Evolutionary conservation across 2,329 filamentous ascomycete species (phyloP), one percentile per base, ranked within the genome.

Genomic region (Kalmusia sp.): DNA sequence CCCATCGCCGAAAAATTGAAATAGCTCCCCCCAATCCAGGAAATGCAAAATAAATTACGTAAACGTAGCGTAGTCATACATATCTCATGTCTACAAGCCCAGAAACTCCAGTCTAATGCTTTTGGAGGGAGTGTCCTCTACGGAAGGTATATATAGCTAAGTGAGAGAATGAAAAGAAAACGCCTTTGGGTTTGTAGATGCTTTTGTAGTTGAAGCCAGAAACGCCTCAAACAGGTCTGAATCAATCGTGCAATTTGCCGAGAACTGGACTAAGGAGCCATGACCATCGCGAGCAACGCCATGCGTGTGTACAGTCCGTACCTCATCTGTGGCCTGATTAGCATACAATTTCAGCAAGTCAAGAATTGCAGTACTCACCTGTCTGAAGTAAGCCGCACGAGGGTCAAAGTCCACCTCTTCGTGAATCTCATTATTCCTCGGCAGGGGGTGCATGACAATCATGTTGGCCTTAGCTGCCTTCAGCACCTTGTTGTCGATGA

Each of bases 331-430:
- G 40, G 12, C 60, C 25, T 38, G 72, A 87, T 75, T 86, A 81
- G 62, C 61, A 51, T 38, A 14, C 19, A 38, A 21, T 22, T 14
- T 3, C 44, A 8, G 15, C 25, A 3, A 1, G 8, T 15, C 2
- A 5, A 4, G 2, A 24, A 4, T 15, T n/a, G 3, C 9, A 28
- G 43, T 34, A 68, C 90, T 87, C 79, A 96, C 93, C 90, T 99
- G 95, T 90, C 95, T 87, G 80, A 99, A 99, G 81, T 99, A 99
- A 51, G 95, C 93, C 54, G 95, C 95, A 66, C 95, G 82, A 74
- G 96, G 92, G 79, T 99, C 95, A 79, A 96, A 96, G 77, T 99
- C 95, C 43, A 99, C 92, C 80, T 99, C 95, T 78, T 96, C 92
- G 28, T 88, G 87, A 72, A 99, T 88, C 83, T 99, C 95, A 62